phyloP scores from a whole-genome alignment of 148 eudicot genomes.

The Beta vulgaris region DNA sequence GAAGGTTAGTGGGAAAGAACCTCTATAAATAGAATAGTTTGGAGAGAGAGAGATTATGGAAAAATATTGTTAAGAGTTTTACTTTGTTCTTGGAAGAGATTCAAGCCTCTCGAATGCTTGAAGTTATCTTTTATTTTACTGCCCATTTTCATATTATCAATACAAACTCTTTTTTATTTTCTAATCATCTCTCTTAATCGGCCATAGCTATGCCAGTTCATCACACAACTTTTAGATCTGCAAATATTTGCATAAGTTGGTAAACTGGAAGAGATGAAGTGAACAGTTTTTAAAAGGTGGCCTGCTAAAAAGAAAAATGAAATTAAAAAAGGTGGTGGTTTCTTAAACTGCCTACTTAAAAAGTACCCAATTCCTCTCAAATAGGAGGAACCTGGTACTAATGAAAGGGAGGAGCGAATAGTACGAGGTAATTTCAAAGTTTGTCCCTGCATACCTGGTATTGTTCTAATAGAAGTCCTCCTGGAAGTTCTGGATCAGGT shows the following conservation, averaged over 20 bases:
- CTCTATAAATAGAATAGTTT: too few relatives aligned
- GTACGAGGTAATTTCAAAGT: neutral
- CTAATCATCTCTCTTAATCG: too few relatives aligned
- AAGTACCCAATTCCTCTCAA: neutral
- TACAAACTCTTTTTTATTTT: too few relatives aligned
- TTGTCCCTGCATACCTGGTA: conserved; percentile 66
- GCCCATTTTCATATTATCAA: too few relatives aligned
- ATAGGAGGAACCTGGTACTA: neutral
- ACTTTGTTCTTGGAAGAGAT: too few relatives aligned
- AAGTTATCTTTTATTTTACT: too few relatives aligned
- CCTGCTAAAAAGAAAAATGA: neutral
- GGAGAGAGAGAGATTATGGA: too few relatives aligned
- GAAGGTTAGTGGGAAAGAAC: too few relatives aligned
- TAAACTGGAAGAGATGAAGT: neutral
- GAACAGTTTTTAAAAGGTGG: neutral
- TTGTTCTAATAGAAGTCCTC: conserved; percentile 79
- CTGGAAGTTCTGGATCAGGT: conserved; percentile 93
- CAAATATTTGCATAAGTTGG: neutral
- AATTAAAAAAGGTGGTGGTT: neutral
- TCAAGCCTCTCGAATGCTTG: too few relatives aligned
- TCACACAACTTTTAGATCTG: neutral
- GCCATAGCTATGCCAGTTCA: too few relatives aligned
- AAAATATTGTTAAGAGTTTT: too few relatives aligned
- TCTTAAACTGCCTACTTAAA: neutral
- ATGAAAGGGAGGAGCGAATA: neutral